phyloP scores from a whole-genome alignment of 108 stramenopile species.

The Cyclotella kingstonii region DNA sequence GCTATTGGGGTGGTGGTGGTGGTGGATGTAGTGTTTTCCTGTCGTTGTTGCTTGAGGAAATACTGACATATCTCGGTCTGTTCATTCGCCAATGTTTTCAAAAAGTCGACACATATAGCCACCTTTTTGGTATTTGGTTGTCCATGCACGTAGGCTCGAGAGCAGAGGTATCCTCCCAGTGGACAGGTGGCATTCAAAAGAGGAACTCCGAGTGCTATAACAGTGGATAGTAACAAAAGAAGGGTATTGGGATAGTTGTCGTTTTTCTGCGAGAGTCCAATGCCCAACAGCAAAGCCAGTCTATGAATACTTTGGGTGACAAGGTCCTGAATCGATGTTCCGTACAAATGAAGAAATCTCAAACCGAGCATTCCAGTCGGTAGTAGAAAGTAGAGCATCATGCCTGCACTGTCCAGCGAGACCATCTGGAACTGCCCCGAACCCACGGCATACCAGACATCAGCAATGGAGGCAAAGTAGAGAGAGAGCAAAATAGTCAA shows the following conservation, averaged over 20 bases:
- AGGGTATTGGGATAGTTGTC: constrained; percentile 8
- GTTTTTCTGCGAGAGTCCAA: neutral
- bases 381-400: constrained; percentile 35
- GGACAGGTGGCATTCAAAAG: constrained; percentile 41
- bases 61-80: neutral
- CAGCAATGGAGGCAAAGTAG: constrained; percentile 24
- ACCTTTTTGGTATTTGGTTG: constrained; percentile 43
- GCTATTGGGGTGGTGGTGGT: constrained; percentile 6
- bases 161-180: constrained; percentile 41
- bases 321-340: constrained; percentile 5
- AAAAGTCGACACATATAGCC: constrained; percentile 42
- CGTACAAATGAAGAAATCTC: constrained; percentile 38
- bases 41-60: no score
- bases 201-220: constrained; percentile 30
- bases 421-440: constrained; percentile 52
- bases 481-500: constrained; percentile 4
- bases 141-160: constrained; percentile 38
- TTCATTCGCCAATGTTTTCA: constrained; percentile 22
- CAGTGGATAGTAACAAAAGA: constrained; percentile 8
- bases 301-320: no score
- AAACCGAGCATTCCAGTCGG: constrained; percentile 20
- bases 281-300: no score
- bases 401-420: constrained; percentile 35
- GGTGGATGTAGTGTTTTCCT: no score
- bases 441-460: constrained; percentile 47